Conservation (phyloP, 345 rosid species). For the Orychophragmus violaceus region DNA sequence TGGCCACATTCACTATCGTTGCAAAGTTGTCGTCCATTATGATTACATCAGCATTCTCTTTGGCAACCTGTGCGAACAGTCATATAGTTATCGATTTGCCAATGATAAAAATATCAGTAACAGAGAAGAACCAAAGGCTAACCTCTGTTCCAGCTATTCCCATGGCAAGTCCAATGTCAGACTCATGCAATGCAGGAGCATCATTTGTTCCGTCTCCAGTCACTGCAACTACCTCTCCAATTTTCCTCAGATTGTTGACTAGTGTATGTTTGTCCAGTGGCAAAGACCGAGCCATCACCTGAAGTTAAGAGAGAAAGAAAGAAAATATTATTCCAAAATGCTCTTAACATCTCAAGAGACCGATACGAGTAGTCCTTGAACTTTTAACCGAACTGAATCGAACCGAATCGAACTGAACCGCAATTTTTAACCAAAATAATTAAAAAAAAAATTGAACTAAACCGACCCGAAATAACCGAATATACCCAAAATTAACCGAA, state of each 20-base stretch:
- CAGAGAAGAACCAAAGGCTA: constrained; percentile 19
- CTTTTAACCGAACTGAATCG: too few species aligned
- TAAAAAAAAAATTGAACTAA: too few species aligned
- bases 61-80: constrained; percentile 75
- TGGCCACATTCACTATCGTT: constrained; percentile 80
- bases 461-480: too few species aligned
- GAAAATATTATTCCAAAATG: constrained; percentile 14
- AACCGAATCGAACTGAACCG: too few species aligned
- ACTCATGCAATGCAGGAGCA: constrained; percentile 91
- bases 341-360: constrained; percentile 7
- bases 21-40: constrained; percentile 85
- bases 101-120: neutral
- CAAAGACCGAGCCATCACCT: constrained; percentile 93
- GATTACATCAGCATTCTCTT: constrained; percentile 92
- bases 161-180: constrained; percentile 97
- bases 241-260: constrained; percentile 60
- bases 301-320: constrained; percentile 13
- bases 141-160: constrained; percentile 99
- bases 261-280: constrained; percentile 89
- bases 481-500: too few species aligned
- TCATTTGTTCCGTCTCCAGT: constrained; percentile 99
- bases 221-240: constrained; percentile 83
- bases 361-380: too few species aligned
- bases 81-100: neutral
- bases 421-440: too few species aligned